Evolutionary conservation across 352 stramenopile genomes (phyloP).

Genomic region (Phytophthora rubi): DNA sequence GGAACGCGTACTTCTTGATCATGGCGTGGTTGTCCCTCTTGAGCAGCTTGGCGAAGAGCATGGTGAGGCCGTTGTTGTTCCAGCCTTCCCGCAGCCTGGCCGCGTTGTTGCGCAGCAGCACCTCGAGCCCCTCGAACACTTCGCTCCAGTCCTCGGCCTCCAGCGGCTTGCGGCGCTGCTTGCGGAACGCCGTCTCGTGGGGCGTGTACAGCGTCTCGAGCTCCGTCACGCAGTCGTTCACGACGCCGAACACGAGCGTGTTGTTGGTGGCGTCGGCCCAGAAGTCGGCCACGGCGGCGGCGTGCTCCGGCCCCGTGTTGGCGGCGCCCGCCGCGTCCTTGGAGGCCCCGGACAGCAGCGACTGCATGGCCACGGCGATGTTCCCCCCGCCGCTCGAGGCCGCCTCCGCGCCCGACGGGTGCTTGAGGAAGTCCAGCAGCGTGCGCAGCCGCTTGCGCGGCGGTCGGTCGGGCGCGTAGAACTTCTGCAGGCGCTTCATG

Average conservation of each 20-base stretch:
- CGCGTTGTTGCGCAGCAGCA: constrained; percentile 81
- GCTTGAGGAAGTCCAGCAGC: constrained; percentile 87
- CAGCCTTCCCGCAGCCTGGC: constrained; percentile 74
- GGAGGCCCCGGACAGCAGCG: constrained; percentile 56
- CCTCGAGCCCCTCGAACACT: constrained; percentile 87
- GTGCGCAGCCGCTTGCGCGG: constrained; percentile 86
- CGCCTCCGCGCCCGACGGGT: constrained; percentile 35
- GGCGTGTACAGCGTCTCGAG: constrained; percentile 85
- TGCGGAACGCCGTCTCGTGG: constrained; percentile 83
- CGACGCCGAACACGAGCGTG: constrained; percentile 76
- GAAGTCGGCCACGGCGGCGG: constrained; percentile 67
- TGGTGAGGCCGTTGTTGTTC: constrained; percentile 82
- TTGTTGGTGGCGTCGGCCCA: constrained; percentile 77
- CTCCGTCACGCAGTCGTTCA: constrained; percentile 84
- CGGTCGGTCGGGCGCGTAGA: constrained; percentile 83
- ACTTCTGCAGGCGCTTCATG: constrained; percentile 86
- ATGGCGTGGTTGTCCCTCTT: constrained; percentile 87
- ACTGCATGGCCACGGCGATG: constrained; percentile 75
- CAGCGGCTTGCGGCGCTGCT: constrained; percentile 79
- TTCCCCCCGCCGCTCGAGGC: constrained; percentile 45
- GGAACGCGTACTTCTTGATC: constrained; percentile 92
- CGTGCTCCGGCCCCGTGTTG: constrained; percentile 47
- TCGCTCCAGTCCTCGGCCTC: constrained; percentile 91
- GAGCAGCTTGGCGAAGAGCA: constrained; percentile 87
- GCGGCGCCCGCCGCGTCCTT: constrained; percentile 49